phyloP scores from a whole-genome alignment of 2,329 filamentous ascomycete species.

The Ceratocystis albifundus region DNA sequence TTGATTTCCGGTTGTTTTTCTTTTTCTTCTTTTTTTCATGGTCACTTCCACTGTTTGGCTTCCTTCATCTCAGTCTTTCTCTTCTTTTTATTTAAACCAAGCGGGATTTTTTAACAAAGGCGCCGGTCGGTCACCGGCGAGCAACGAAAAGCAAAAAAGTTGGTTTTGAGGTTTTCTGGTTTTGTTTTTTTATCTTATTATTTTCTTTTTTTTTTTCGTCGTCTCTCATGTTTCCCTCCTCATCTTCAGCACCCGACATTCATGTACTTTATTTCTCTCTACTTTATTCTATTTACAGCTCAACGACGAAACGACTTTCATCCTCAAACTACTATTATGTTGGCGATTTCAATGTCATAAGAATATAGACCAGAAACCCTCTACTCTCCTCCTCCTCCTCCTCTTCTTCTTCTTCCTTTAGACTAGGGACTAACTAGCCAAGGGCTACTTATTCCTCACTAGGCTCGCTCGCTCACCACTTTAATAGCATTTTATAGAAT shows the following conservation, averaged over 20 bases:
- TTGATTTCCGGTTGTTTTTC: not conserved
- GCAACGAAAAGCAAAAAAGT: constrained; percentile 22
- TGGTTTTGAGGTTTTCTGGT: constrained; percentile 5
- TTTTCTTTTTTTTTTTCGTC: not conserved
- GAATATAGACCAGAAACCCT: not conserved
- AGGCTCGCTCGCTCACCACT: not conserved
- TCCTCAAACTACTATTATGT: not conserved
- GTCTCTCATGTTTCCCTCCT: not conserved
- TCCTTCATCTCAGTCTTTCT: not conserved
- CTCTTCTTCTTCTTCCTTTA: not conserved
- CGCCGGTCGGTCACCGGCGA: constrained; percentile 20
- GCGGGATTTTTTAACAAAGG: constrained; percentile 16
- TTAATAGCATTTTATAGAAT: not conserved
- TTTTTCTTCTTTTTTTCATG: too few relatives aligned
- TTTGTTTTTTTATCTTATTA: not conserved
- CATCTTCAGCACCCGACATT: not conserved
- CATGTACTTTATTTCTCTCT: constrained; percentile 9
- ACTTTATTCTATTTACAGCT: constrained; percentile 4
- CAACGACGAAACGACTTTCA: constrained; percentile 6
- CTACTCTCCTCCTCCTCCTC: not conserved
- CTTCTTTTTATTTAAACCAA: constrained; percentile 3
- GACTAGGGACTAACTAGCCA: too few relatives aligned
- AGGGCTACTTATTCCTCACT: not conserved
- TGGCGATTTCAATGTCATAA: not conserved
- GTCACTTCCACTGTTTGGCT: not conserved